A percentile compares a stretch with the other conserved stretches of the same genome.
Evolutionary conservation across 2,329 filamentous ascomycete species (phyloP).

Genomic region (Daldinia sp.): DNA sequence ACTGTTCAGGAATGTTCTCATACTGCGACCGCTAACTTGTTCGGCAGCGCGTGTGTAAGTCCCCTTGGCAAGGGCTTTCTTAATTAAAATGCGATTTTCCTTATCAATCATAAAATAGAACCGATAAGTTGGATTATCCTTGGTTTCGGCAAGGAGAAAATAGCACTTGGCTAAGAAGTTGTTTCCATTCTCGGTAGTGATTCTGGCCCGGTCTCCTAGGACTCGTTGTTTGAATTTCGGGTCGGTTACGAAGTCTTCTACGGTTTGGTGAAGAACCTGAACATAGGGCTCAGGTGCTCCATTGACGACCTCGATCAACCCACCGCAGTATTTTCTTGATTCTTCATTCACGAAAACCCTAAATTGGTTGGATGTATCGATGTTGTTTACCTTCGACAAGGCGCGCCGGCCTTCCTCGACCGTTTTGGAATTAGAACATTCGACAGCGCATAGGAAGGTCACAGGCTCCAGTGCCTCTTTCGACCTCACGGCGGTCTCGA

Average conservation of each 20-base stretch:
- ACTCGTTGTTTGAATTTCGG: constrained; percentile 19
- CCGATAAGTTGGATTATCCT: neutral
- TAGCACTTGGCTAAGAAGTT: constrained; percentile 20
- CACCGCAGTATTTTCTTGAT: constrained; percentile 15
- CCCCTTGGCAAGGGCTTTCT: neutral
- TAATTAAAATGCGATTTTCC: neutral
- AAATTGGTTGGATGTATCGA: neutral
- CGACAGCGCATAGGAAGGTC: neutral
- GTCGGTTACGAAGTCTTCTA: constrained; percentile 25
- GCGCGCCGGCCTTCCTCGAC: neutral
- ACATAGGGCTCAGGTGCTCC: neutral
- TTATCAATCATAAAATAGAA: neutral
- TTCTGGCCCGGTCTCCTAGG: constrained; percentile 12
- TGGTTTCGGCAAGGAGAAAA: neutral
- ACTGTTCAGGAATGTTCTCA: constrained; percentile 20
- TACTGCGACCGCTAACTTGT: constrained; percentile 21
- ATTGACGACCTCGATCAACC: constrained; percentile 13
- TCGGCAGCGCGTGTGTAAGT: constrained; percentile 3
- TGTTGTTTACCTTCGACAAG: neutral
- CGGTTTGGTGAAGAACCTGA: constrained; percentile 33
- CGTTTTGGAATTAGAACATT: constrained; percentile 6
- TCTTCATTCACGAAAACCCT: neutral
- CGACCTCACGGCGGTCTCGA: neutral
- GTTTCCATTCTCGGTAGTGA: constrained; percentile 20
- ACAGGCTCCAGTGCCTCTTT: neutral